A percentile compares a stretch with the other conserved stretches of the same genome.
Evolutionary conservation across 2,329 filamentous ascomycete genomes (phyloP).

Genomic region (Simplicillium sp.): DNA sequence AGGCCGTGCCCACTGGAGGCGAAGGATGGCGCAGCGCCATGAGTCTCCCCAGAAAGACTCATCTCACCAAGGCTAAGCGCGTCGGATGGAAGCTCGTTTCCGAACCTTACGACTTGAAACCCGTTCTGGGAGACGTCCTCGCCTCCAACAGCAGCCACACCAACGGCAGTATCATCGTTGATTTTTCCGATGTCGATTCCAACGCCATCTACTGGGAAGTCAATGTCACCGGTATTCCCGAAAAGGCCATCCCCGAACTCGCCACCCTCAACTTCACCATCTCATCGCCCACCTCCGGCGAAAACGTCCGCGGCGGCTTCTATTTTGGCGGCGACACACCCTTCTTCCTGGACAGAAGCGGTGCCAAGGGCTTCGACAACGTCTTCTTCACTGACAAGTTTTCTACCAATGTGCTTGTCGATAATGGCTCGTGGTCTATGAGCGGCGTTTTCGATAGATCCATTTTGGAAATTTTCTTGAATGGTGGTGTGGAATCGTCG

Average conservation of each 20-base stretch:
- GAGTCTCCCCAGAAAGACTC: slow-evolving; percentile 33
- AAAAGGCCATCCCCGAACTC: slow-evolving; percentile 7
- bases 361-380: slow-evolving; percentile 16
- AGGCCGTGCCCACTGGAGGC: slow-evolving; percentile 16
- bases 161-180: slow-evolving; percentile 37
- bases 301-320: slow-evolving; percentile 16
- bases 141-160: slow-evolving; percentile 31
- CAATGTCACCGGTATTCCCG: slow-evolving; percentile 33
- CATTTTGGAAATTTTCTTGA: slow-evolving; percentile 22
- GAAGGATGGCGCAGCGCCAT: slow-evolving; percentile 23
- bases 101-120: slow-evolving; percentile 35
- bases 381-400: slow-evolving; percentile 23
- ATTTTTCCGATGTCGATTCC: slow-evolving; percentile 39
- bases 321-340: slow-evolving; percentile 15
- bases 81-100: slow-evolving; percentile 42
- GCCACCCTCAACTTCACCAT: slow-evolving; percentile 20
- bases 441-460: slow-evolving; percentile 24
- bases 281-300: slow-evolving; percentile 13
- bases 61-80: slow-evolving; percentile 39
- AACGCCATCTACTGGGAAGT: slow-evolving; percentile 45
- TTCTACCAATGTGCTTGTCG: slow-evolving; percentile 11
- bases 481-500: slow-evolving; percentile 21
- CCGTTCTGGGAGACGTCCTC: slow-evolving; percentile 35
- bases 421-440: slow-evolving; percentile 15
- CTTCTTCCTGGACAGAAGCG: slow-evolving; percentile 19